Percentiles rank a stretch among this genome's conserved stretches.
Evolutionary conservation across 2,329 filamentous ascomycete genomes (phyloP).

Genomic region (Meredithiella fracta): DNA sequence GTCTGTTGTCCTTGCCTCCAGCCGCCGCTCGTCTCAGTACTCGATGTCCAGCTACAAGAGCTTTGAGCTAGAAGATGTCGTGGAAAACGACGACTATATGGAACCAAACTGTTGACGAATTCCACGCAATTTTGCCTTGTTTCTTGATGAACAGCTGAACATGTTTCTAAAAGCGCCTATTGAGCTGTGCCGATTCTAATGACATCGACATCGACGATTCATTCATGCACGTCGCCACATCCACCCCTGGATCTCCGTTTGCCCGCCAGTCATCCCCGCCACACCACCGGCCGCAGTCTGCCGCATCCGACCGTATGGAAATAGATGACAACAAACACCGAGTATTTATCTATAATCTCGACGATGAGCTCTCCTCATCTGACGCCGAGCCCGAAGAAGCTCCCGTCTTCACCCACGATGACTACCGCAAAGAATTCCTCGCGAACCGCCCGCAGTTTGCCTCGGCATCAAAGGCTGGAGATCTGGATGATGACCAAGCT

Average conservation of each 20-base stretch:
- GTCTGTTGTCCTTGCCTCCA: conserved; percentile 17
- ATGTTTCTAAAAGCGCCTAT: conserved; percentile 20
- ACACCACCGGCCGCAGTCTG: conserved; percentile 14
- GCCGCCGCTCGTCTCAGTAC: conserved; percentile 9
- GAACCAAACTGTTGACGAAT: conserved; percentile 15
- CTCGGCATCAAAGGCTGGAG: conserved; percentile 33
- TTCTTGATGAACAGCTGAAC: conserved; percentile 32
- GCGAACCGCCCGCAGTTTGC: conserved; percentile 53
- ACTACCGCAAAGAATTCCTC: conserved; percentile 67
- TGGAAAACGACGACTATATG: conserved; percentile 16
- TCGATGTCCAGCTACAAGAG: conserved; percentile 9
- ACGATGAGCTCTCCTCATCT: conserved; percentile 57
- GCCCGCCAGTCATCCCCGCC: conserved; percentile 6
- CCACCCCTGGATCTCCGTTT: conserved; percentile 11
- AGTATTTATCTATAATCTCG: conserved; percentile 81
- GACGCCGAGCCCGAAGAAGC: conserved; percentile 39
- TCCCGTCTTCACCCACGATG: conserved; percentile 62
- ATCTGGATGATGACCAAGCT: conserved; percentile 23
- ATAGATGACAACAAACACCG: conserved; percentile 75
- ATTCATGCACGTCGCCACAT: background rate
- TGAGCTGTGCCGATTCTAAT: background rate
- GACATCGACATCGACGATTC: background rate
- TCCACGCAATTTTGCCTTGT: background rate
- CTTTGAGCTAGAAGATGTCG: conserved; percentile 10
- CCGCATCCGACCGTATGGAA: conserved; percentile 43